These are phyloP conservation scores for Candida ascalaphidarum DNA, from an alignment of 805 yeast genomes.

Conservation along the genomic window DNA sequence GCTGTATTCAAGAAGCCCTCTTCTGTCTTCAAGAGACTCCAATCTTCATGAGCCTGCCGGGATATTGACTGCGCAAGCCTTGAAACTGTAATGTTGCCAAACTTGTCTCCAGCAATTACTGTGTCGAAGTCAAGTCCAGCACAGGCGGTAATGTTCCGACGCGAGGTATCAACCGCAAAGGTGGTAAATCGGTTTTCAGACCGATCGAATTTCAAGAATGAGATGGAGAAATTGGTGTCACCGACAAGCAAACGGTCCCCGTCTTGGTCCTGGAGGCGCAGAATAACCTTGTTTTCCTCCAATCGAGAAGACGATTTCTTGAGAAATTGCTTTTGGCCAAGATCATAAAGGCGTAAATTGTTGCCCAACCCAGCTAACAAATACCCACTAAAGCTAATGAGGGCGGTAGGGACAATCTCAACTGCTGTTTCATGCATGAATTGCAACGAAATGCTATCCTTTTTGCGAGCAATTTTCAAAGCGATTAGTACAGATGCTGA, in stretches of 20 bases:
- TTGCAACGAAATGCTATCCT: too few species aligned
- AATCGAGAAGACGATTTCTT: slow-evolving; percentile 49
- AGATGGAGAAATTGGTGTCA: slow-evolving; percentile 62
- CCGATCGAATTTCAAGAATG: slow-evolving; percentile 45
- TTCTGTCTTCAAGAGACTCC: slow-evolving; percentile 15
- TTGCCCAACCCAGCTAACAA: slow-evolving; percentile 52
- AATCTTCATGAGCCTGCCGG: slow-evolving; percentile 42
- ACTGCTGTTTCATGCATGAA: slow-evolving; percentile 55
- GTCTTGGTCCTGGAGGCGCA: slow-evolving; percentile 45
- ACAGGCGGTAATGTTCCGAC: slow-evolving; percentile 58
- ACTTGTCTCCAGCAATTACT: slow-evolving; percentile 76
- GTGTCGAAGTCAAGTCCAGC: slow-evolving; percentile 66
- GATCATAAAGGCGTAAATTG: slow-evolving; percentile 50
- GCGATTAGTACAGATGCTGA: too few species aligned
- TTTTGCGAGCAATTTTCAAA: too few species aligned
- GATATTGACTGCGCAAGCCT: slow-evolving; percentile 49
- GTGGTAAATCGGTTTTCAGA: slow-evolving; percentile 44
- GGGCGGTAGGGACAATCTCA: slow-evolving; percentile 37
- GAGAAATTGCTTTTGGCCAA: slow-evolving; percentile 76
- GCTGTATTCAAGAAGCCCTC: slow-evolving; percentile 36
- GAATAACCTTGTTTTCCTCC: slow-evolving; percentile 39
- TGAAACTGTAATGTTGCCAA: slow-evolving; percentile 69
- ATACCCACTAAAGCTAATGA: slow-evolving; percentile 47
- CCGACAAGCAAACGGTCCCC: slow-evolving; percentile 53
- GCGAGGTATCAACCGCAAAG: slow-evolving; percentile 60